Evolutionary conservation across 768 basidiomycete species (phyloP).

Genomic region (Mrakia frigida): DNA sequence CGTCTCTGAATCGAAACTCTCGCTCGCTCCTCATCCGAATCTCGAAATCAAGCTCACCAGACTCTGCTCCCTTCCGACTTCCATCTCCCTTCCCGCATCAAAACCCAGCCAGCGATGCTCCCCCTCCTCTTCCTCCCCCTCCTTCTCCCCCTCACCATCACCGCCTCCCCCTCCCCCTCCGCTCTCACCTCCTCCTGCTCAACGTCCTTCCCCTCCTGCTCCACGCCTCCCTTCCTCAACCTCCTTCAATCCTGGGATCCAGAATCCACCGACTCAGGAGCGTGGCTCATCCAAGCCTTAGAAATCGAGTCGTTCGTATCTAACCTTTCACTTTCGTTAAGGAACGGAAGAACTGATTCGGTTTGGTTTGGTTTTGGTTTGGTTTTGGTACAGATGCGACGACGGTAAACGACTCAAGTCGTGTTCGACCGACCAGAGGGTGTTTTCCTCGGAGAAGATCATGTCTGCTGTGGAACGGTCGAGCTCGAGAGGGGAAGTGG

Average conservation of each 20-base stretch:
- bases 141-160: no score
- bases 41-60: background rate
- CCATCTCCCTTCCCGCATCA: background rate
- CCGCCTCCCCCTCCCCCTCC: background rate
- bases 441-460: background rate
- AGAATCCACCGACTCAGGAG: background rate
- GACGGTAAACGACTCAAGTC: background rate
- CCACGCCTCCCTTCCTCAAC: background rate
- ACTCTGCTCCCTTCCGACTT: background rate
- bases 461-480: background rate
- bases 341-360: no score
- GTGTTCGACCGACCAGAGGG: background rate
- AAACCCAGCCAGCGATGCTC: background rate
- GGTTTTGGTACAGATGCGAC: background rate
- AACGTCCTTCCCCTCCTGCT: background rate
- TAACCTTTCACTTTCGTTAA: no score
- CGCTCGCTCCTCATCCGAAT: background rate
- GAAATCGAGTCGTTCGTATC: background rate
- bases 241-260: slow-evolving; percentile 6
- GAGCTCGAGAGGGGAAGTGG: background rate
- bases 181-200: background rate
- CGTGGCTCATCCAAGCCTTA: background rate
- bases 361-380: no score
- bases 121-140: background rate
- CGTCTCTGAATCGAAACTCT: no score